Base-by-base conservation (phyloP, 2,329 filamentous ascomycete genomes). In the Fusarium sp. region DNA sequence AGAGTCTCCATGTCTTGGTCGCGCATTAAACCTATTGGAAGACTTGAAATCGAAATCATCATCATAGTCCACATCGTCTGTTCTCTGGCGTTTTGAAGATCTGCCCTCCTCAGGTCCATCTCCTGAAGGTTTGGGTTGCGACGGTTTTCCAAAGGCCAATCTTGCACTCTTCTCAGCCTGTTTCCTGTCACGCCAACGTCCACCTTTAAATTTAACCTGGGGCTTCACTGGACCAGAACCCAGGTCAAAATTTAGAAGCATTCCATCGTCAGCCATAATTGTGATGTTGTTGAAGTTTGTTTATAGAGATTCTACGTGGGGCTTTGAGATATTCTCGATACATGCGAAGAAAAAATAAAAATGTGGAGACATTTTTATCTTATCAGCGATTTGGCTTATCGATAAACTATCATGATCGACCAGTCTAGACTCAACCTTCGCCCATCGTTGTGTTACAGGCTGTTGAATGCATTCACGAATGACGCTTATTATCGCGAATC, bases 161-260 rank as follows among this genome's bases (percentile, higher is more conserved):
- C 72, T 75, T 39, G 77, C 78, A 20, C 75, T 76, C 62, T 75
- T 76, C 62, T 81, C 74, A 19, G 94, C 94, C 56, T 89, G 90
- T 62, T 95, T 86, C 65, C 96, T 88, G 77, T 97, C 94, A 76
- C 92, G 91, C 96, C 96, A 99, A 73, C 89, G 88, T n/a, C 96
- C 96, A 71, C 96, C 96, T 77, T 92, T 96, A 79, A 96, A 92
- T 71, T 85, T 89, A 63, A 86, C 82, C 54, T 86, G 82, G 7
- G 86, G 83, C 62, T 89, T 85, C 54, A 92, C 77, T 14, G 91
- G 86, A 19, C 83, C 86, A 63, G 92, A 89, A 28, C 88, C 86
- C 58, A 97, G 83, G 73, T 93, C 90, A 77, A 98, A 97, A 75
- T 98, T 98, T 76, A 98, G 84, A 58, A 97, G 87, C 88, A 99